Conservation (phyloP, 768 basidiomycete genomes). For the Amanita rubescens region DNA sequence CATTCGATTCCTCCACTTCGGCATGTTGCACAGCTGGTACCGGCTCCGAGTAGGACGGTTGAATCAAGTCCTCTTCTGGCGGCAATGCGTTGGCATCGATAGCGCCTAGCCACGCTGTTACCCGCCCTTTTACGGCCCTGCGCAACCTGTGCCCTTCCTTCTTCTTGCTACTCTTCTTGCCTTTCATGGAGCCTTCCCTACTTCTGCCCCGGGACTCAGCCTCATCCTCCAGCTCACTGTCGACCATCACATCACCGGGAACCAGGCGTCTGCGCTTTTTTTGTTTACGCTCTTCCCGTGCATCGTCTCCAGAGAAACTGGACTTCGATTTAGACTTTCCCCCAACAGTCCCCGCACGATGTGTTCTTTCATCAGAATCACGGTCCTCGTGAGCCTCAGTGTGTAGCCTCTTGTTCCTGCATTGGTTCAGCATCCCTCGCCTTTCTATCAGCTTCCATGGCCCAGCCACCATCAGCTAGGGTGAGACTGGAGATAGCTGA, state of each 20-base stretch:
- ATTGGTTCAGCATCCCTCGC: constrained; percentile 12
- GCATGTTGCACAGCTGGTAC: background rate
- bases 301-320: constrained; percentile 6
- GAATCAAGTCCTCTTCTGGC: constrained; percentile 42
- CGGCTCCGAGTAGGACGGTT: constrained; percentile 17
- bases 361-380: constrained; percentile 35
- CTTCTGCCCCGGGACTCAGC: constrained; percentile 9
- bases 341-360: constrained; percentile 22
- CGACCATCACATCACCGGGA: constrained; percentile 8
- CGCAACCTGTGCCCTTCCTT: constrained; percentile 17
- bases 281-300: constrained; percentile 12
- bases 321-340: constrained; percentile 8
- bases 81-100: constrained; percentile 49
- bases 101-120: constrained; percentile 72
- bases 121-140: constrained; percentile 51
- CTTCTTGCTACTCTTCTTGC: constrained; percentile 18
- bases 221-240: constrained; percentile 13
- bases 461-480: constrained; percentile 25
- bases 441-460: constrained; percentile 14
- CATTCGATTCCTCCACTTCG: background rate
- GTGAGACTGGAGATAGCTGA: constrained; percentile 52
- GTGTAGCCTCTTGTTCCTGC: constrained; percentile 12
- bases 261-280: constrained; percentile 16
- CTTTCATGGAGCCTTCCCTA: constrained; percentile 17
- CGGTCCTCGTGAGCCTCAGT: constrained; percentile 21